A percentile compares a stretch with the other conserved stretches of the same genome.
Evolutionary conservation across 306 rosid genomes (phyloP).

Genomic region (Rubus parviflorus): DNA sequence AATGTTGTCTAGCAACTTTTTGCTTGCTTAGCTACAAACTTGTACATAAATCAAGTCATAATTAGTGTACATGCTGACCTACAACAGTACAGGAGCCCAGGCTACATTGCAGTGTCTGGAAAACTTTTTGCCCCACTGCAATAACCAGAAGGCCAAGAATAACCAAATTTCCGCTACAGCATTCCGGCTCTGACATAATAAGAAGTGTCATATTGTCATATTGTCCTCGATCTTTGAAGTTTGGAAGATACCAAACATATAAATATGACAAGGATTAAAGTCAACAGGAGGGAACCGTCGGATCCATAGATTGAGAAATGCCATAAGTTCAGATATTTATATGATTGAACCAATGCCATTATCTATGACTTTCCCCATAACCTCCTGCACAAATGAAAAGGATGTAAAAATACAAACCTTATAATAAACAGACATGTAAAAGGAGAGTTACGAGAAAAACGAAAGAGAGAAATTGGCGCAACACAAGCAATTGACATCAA

Average conservation of each 20-base stretch:
- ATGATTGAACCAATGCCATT: background rate
- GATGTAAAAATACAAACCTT: background rate
- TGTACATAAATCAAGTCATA: conserved; percentile 12
- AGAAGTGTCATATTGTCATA: background rate
- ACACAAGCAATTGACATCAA: background rate
- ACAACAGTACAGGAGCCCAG: background rate
- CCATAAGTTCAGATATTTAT: conserved; percentile 19
- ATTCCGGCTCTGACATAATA: background rate
- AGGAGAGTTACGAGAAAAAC: background rate
- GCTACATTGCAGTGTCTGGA: conserved; percentile 13
- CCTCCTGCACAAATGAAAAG: background rate
- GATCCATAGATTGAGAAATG: conserved; percentile 16
- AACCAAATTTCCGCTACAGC: background rate
- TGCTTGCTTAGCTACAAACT: conserved; percentile 3
- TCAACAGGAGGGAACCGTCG: conserved; percentile 18
- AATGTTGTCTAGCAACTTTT: background rate
- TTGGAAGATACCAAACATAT: background rate
- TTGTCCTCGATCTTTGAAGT: background rate
- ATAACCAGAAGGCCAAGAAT: background rate
- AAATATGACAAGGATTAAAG: conserved; percentile 9
- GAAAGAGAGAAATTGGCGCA: background rate
- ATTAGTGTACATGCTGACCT: background rate
- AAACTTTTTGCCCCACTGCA: conserved; percentile 5
- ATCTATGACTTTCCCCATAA: conserved; percentile 28
- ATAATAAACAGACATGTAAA: background rate